phyloP scores from a whole-genome alignment of 2,329 filamentous ascomycete genomes.

The Fusarium nygamai region DNA sequence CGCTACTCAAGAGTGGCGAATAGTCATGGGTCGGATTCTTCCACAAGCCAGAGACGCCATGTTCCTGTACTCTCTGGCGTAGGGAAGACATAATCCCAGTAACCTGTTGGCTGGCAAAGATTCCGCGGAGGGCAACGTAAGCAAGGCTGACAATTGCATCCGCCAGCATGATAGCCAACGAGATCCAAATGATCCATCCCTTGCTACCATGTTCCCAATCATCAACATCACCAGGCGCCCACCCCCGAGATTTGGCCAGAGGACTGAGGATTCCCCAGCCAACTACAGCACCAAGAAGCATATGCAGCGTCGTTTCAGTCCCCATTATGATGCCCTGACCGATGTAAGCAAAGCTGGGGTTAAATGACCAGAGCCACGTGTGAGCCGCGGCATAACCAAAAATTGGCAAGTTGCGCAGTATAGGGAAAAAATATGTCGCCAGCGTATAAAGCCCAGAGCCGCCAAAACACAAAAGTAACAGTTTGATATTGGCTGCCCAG shows the following conservation, averaged over 20 bases:
- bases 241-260: constrained; percentile 83
- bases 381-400: constrained; percentile 79
- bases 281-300: constrained; percentile 88
- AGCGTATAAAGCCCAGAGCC: constrained; percentile 77
- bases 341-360: constrained; percentile 96
- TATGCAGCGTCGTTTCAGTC: constrained; percentile 91
- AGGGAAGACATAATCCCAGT: neutral
- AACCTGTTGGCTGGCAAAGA: constrained; percentile 46
- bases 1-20: constrained; percentile 29
- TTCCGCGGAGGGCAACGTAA: constrained; percentile 75
- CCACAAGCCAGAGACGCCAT: constrained; percentile 37
- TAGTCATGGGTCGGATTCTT: constrained; percentile 36
- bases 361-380: constrained; percentile 94
- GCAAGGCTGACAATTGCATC: constrained; percentile 90
- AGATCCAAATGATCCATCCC: constrained; percentile 98
- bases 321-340: constrained; percentile 99
- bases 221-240: constrained; percentile 86
- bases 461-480: constrained; percentile 66
- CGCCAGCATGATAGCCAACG: constrained; percentile 94
- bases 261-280: constrained; percentile 94
- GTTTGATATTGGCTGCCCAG: constrained; percentile 61
- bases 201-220: constrained; percentile 96
- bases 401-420: constrained; percentile 85
- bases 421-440: constrained; percentile 87
- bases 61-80: constrained; percentile 25